A percentile compares a stretch with the other conserved stretches of the same genome.
Conservation (phyloP, 202 grass and related monocot species). For the Carex arenaria region DNA sequence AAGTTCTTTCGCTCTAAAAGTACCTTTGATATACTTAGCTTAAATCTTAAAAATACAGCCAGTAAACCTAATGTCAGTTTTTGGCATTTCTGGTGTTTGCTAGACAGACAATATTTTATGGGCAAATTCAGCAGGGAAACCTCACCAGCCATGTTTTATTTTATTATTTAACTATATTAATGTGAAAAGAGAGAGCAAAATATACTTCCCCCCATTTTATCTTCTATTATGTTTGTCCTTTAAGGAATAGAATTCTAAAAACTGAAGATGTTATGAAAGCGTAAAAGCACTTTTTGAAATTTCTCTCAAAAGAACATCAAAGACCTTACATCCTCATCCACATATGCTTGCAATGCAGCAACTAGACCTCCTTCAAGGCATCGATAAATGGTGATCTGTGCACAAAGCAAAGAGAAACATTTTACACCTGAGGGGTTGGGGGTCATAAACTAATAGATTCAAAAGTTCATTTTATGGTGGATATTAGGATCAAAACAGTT, state of each 20-base stretch:
- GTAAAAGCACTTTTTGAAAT: background rate
- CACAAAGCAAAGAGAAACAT: conserved; percentile 8
- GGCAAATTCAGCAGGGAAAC: background rate
- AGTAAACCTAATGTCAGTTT: background rate
- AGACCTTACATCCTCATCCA: conserved; percentile 81
- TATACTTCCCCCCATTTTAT: background rate
- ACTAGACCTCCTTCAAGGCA: conserved; percentile 77
- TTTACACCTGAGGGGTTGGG: background rate
- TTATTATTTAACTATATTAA: conserved; percentile 6
- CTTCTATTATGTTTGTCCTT: background rate
- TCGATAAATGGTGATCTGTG: conserved; percentile 87
- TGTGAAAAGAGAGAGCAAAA: background rate
- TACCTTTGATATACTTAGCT: background rate
- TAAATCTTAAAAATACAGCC: background rate
- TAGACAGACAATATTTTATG: background rate
- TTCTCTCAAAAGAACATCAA: background rate
- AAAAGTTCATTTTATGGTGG: background rate
- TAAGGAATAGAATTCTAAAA: conserved; percentile 10
- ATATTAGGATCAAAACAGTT: background rate
- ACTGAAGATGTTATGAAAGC: background rate
- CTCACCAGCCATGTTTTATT: background rate
- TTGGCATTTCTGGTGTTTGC: background rate
- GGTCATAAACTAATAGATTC: no score
- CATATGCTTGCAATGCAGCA: conserved; percentile 68
- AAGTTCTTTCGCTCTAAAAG: background rate